phyloP scores from a whole-genome alignment of 148 eudicot genomes.

The Fallopia convolvulus region DNA sequence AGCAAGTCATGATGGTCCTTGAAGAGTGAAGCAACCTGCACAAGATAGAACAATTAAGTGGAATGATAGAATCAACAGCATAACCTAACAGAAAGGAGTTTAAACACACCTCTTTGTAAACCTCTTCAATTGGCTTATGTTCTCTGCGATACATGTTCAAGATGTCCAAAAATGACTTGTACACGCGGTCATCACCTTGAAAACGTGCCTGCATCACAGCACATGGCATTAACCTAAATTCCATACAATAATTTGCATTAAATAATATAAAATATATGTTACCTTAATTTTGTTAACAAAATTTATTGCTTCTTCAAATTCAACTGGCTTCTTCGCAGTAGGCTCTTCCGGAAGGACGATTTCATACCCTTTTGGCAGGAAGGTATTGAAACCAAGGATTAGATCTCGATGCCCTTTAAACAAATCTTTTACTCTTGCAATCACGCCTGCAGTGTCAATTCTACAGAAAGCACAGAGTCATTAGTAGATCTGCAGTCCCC shows the following conservation, averaged over 20 bases:
- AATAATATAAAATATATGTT: not conserved
- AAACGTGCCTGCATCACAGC: slow-evolving; percentile 44
- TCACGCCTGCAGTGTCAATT: slow-evolving; percentile 87
- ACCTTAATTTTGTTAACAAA: slow-evolving; percentile 99
- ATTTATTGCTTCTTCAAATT: slow-evolving; percentile 90
- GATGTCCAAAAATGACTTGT: slow-evolving; percentile 57
- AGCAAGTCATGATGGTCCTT: slow-evolving; percentile 50
- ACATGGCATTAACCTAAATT: slow-evolving; percentile 10
- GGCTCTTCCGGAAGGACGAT: slow-evolving; percentile 74
- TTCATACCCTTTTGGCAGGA: slow-evolving; percentile 94
- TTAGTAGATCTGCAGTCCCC: slow-evolving; percentile 1
- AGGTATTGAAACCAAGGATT: slow-evolving; percentile 89
- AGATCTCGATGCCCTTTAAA: slow-evolving; percentile 89
- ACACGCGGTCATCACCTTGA: slow-evolving; percentile 52
- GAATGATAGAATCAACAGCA: not conserved
- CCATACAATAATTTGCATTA: not conserved
- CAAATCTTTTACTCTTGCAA: slow-evolving; percentile 82
- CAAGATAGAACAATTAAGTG: not conserved
- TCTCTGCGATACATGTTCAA: slow-evolving; percentile 52
- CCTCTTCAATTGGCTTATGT: slow-evolving; percentile 43
- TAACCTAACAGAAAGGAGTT: not conserved
- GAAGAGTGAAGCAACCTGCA: slow-evolving; percentile 51
- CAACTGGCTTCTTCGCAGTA: slow-evolving; percentile 68
- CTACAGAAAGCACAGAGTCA: slow-evolving; percentile 34
- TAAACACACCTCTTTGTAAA: slow-evolving; percentile 50